Base-by-base conservation (phyloP, 148 eudicot genomes). In the Gaultheria prostrata region DNA sequence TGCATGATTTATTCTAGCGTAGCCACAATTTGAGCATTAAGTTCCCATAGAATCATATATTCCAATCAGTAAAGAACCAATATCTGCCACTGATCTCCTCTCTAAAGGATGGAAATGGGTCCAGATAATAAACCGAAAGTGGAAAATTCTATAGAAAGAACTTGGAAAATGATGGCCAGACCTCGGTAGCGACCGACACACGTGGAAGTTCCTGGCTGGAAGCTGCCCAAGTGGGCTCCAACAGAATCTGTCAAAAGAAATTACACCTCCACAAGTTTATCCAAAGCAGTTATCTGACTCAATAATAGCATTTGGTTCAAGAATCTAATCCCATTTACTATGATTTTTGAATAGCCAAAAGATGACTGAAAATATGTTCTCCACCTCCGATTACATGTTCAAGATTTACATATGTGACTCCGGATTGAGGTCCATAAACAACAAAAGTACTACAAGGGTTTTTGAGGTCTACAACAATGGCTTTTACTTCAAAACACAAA, bases 381-480 rank as follows among this genome's bases (percentile, higher is more conserved):
- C 17, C 53, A 49, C 10, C 20, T 54, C 6, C 21, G 20, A 54
- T 15, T 17, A 17, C 4, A 3, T 54, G 4, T 54, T 54, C 3
- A 15, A 3, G 59, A 15, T 1, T 54, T 54, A 54, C 17, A 15
- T 54, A 4, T 1, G n/a, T 56, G 21, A 56, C 1, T 20, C 63
- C 4, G 1, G 1, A 57, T 21, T 3, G 6, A 54, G 18, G 1
- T n/a, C n/a, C n/a, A 54, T 54, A 3, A 54, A 54, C 21, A 54
- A 2, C 20, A 2, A 1, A 4, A 20, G 8, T 17, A 56, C 20
- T 56, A 5, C 8, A n/a, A n/a, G 24, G 4, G 20, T 6, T 69
- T 15, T 81, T 2, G 7, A 3, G 35, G 33, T 26, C 84, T 82
- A 51, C 72, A 82, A 45, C 53, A 82, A 82, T 78, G 13, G 33